phyloP scores from a whole-genome alignment of 176 grass and related monocot genomes.

The Dactylis glomerata region DNA sequence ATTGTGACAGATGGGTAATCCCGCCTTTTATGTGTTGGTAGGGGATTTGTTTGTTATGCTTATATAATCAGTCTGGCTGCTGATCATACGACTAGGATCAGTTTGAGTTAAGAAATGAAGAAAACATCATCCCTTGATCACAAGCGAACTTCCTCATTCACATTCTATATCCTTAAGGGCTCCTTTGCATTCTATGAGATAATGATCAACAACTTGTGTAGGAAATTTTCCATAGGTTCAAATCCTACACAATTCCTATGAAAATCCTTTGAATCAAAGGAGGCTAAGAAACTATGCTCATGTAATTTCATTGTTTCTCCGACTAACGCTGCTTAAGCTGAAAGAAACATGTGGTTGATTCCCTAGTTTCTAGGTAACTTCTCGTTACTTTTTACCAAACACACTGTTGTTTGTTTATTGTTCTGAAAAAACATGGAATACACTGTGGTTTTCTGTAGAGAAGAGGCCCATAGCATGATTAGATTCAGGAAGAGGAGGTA shows the following conservation, averaged over 20 bases:
- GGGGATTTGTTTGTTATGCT: not conserved
- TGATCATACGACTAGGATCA: not conserved
- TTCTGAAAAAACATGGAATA: not conserved
- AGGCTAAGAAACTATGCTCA: not conserved
- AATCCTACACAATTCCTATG: too few species aligned
- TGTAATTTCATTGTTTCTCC: not conserved
- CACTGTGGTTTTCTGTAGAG: not conserved
- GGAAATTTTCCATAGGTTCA: too few species aligned
- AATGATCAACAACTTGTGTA: too few species aligned
- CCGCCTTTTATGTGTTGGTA: not conserved
- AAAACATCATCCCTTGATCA: not conserved
- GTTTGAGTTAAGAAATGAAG: not conserved
- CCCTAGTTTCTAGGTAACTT: too few species aligned
- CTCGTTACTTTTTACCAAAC: not conserved
- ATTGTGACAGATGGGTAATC: not conserved
- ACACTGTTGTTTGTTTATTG: not conserved
- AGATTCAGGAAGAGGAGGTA: constrained; percentile 31
- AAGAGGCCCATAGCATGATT: constrained; percentile 33
- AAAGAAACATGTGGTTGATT: not conserved
- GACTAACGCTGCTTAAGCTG: not conserved
- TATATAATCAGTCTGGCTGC: not conserved
- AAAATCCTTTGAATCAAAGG: too few species aligned
- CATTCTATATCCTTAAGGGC: not conserved
- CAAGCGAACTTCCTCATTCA: not conserved
- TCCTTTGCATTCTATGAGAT: too few species aligned